Conservation (phyloP, 2,329 filamentous ascomycete species). For the Cryphonectria naterciae region DNA sequence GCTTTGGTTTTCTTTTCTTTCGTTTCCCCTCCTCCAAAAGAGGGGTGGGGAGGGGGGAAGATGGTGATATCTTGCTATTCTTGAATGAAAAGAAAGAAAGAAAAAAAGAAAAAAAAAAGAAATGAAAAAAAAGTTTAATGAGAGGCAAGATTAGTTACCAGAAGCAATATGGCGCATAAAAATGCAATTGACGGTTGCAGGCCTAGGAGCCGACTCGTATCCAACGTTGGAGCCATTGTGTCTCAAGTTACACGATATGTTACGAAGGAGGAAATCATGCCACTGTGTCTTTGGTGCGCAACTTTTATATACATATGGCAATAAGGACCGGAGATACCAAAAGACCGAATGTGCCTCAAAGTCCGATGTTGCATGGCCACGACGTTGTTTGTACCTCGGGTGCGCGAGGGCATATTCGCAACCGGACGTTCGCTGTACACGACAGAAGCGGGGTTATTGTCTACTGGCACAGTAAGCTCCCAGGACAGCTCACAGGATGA, state of each 20-base stretch:
- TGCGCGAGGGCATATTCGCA: background rate
- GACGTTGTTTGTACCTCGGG: background rate
- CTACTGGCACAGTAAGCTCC: background rate
- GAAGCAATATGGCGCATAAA: background rate
- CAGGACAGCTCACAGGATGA: too few species aligned
- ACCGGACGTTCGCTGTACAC: background rate
- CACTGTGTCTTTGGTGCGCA: background rate
- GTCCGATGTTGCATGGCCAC: background rate
- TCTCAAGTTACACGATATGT: background rate
- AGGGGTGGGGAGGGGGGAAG: too few species aligned
- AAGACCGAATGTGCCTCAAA: background rate
- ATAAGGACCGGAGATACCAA: background rate
- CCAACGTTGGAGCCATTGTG: background rate
- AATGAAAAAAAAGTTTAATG: too few species aligned
- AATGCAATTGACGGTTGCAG: background rate
- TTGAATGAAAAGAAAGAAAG: background rate
- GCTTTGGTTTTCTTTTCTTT: background rate
- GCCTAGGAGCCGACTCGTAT: constrained; percentile 2
- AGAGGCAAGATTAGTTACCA: background rate
- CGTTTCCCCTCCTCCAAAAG: too few species aligned
- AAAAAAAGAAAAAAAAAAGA: too few species aligned
- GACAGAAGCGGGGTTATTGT: background rate
- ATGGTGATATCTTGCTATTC: too few species aligned
- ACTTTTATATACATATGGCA: background rate
- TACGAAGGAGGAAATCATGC: background rate